Percentiles rank a stretch among this genome's conserved stretches.
phyloP scores from a whole-genome alignment of 2,329 filamentous ascomycete genomes.

The Cladosporium sp. region DNA sequence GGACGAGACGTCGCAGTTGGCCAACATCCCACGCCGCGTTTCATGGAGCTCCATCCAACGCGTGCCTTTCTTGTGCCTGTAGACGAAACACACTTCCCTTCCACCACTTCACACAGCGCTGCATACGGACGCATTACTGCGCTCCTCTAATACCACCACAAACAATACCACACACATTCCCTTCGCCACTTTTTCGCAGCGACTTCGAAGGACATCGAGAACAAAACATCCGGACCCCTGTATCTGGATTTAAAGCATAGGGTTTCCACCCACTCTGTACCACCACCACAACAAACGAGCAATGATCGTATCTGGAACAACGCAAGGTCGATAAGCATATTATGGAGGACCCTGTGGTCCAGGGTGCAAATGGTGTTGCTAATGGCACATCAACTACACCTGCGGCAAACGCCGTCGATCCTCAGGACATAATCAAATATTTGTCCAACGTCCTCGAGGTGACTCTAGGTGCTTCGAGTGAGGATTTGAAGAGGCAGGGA shows the following conservation, averaged over 20 bases:
- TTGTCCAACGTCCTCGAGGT: conserved; percentile 45
- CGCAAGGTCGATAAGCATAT: conserved; percentile 6
- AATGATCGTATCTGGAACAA: neutral
- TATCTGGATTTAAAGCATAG: conserved; percentile 1
- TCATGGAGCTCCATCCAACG: conserved; percentile 7
- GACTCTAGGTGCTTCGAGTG: conserved; percentile 51
- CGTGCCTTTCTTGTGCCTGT: conserved; percentile 3
- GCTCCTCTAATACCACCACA: neutral
- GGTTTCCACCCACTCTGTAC: neutral
- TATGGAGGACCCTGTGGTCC: conserved; percentile 37
- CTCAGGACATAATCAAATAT: conserved; percentile 46
- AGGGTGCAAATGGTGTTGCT: conserved; percentile 31
- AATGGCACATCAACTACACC: conserved; percentile 28
- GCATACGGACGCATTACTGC: conserved; percentile 1
- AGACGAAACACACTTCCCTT: neutral
- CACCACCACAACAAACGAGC: neutral
- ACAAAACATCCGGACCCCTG: conserved; percentile 9
- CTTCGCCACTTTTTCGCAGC: neutral
- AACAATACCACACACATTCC: neutral
- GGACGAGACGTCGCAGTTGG: neutral
- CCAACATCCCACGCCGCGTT: neutral
- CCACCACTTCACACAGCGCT: neutral
- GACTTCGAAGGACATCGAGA: neutral
- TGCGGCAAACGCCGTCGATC: conserved; percentile 36
- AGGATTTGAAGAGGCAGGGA: conserved; percentile 74